Evolutionary conservation across 1,139 yeast species (phyloP), one percentile per base, ranked within the genome.

Genomic region (Yamadazyma membranifaciens): DNA sequence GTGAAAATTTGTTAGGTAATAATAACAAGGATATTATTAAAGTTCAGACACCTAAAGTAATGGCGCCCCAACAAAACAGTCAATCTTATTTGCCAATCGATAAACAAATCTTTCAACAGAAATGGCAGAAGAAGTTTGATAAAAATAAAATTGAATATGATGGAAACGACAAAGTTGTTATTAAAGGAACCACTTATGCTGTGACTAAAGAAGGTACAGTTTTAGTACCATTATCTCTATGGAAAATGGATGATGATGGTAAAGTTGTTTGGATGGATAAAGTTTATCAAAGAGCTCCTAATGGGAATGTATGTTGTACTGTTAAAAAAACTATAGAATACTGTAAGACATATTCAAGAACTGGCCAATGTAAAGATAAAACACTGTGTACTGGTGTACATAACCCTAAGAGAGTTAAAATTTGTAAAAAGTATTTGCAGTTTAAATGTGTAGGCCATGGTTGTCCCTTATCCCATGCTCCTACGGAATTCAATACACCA

Each of bases 401-500:
- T 55, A 75, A 75, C 42, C 59, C 65, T 30, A 49, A 63, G 10
- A 78, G 69, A 37, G 68, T 81, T 15, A 73, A 80, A 10, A 56
- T 84, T 9, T 86, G 95, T 58, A 75, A 76, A 27, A 64, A 61
- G 24, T 73, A 56, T 43, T 59, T 80, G 36, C 62, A 59, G 31
- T 75, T 73, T 9, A 62, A 62, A 34, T 86, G 94, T 54, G 48
- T 49, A 16, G 65, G 65, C 33, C 57, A 62, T n/a, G 54, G 69
- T 17, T 87, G 95, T 55, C 59, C 66, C 11, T 59, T 80, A 22
- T 77, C 81, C 26, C 95, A 86, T 57, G 58, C 56, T 3, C 74
- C 82, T 6, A 69, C 70, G 31, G 81, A 82, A 46, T 75, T 67
- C 58, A 86, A 85, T 55, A 70, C 87, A 1, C 89, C 94, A 9